Percentiles rank a stretch among this genome's conserved stretches.
Conservation (phyloP, 2,329 filamentous ascomycete species). For the Xylaria sp. region DNA sequence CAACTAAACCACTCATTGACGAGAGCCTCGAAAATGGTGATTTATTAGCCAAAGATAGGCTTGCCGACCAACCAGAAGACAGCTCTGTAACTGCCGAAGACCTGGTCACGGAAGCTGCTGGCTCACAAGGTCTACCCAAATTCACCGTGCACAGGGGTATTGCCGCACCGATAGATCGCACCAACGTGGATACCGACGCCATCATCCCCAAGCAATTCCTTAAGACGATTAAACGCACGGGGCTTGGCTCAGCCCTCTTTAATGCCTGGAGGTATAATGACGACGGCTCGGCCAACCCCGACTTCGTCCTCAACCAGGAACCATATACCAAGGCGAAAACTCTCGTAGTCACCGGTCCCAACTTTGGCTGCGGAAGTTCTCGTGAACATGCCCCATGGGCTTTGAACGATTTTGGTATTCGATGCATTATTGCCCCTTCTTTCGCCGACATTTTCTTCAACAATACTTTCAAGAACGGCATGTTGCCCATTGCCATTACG, state of each 20-base stretch:
- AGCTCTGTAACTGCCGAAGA: constrained; percentile 72
- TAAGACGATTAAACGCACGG: constrained; percentile 98
- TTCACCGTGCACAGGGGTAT: constrained; percentile 87
- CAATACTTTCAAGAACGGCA: constrained; percentile 99
- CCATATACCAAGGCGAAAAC: constrained; percentile 88
- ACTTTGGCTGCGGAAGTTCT: constrained; percentile 94
- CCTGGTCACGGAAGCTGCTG: constrained; percentile 57
- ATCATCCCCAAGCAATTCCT: constrained; percentile 99
- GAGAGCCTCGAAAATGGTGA: constrained; percentile 63
- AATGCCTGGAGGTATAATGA: constrained; percentile 81
- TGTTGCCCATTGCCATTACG: constrained; percentile 85
- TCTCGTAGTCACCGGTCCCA: constrained; percentile 87
- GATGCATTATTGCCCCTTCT: constrained; percentile 88
- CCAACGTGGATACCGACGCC: constrained; percentile 98
- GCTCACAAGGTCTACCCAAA: constrained; percentile 76
- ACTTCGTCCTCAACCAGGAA: constrained; percentile 90
- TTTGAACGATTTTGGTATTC: constrained; percentile 94
- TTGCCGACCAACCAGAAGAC: constrained; percentile 71
- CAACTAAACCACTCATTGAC: constrained; percentile 61
- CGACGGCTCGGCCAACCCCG: constrained; percentile 77
- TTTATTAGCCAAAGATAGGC: constrained; percentile 59
- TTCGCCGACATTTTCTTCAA: constrained; percentile 94
- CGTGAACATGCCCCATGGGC: constrained; percentile 98
- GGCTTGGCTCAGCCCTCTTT: constrained; percentile 89
- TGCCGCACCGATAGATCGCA: constrained; percentile 84